Conservation (phyloP, 2,329 filamentous ascomycete genomes). For the Talaromyces verruculosus region DNA sequence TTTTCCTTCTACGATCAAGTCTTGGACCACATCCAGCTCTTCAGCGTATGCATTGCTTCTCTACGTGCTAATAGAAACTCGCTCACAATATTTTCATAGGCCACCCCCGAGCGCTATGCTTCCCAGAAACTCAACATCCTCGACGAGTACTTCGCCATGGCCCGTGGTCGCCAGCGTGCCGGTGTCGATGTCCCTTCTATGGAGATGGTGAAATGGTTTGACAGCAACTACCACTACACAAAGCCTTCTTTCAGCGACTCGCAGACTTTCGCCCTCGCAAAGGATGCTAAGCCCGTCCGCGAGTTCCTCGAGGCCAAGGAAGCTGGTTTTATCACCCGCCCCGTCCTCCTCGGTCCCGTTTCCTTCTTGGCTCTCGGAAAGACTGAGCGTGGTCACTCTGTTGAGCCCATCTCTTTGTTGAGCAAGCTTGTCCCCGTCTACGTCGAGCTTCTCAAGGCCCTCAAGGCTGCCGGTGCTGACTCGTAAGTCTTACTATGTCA, state of each 20-base stretch:
- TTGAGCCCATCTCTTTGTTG: conserved; percentile 90
- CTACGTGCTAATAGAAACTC: not conserved
- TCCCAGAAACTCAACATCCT: conserved; percentile 82
- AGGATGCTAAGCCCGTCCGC: conserved; percentile 86
- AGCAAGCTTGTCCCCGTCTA: conserved; percentile 93
- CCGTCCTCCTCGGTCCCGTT: conserved; percentile 91
- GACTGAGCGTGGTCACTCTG: conserved; percentile 91
- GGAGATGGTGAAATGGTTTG: conserved; percentile 99
- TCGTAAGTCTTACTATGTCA: conserved; percentile 13
- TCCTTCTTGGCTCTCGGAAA: conserved; percentile 98
- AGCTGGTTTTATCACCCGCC: conserved; percentile 87
- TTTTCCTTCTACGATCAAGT: conserved; percentile 99
- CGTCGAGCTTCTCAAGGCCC: conserved; percentile 84
- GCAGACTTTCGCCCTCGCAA: conserved; percentile 88
- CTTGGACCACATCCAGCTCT: conserved; percentile 96
- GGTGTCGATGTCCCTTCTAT: conserved; percentile 45
- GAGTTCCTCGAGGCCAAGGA: conserved; percentile 98
- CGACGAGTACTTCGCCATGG: conserved; percentile 99
- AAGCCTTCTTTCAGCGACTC: conserved; percentile 97
- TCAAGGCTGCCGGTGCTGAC: conserved; percentile 95
- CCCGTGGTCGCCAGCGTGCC: conserved; percentile 93
- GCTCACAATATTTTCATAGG: conserved; percentile 52
- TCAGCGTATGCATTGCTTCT: conserved; percentile 66
- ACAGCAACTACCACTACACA: conserved; percentile 99
- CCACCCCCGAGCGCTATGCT: conserved; percentile 88